phyloP scores from a whole-genome alignment of 495 filamentous ascomycete genomes.

The Annulohypoxylon nitens region DNA sequence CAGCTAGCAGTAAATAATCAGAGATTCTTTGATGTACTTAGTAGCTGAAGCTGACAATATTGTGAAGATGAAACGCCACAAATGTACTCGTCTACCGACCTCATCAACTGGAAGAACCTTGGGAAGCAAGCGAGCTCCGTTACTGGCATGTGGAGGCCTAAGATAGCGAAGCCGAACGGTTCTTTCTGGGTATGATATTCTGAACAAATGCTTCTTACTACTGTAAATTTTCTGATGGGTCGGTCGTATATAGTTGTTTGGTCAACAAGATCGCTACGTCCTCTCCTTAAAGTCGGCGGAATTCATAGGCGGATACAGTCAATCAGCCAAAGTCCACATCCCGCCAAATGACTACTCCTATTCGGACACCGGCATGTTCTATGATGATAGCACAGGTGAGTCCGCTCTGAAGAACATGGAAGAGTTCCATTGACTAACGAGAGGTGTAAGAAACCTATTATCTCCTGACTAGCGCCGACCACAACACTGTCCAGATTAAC shows the following conservation, averaged over 20 bases:
- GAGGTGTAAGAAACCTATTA: constrained; percentile 56
- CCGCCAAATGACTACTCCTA: constrained; percentile 61
- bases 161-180: constrained; percentile 61
- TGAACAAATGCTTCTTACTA: too few relatives aligned
- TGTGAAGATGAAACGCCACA: constrained; percentile 55
- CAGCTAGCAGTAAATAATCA: constrained; percentile 53
- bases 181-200: constrained; percentile 54
- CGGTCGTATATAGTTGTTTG: constrained; percentile 54
- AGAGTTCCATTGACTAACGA: constrained; percentile 11
- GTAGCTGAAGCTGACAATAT: constrained; percentile 25
- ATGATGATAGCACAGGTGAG: constrained; percentile 54
- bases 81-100: constrained; percentile 61
- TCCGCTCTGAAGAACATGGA: background rate
- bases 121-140: constrained; percentile 52
- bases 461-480: constrained; percentile 60
- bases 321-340: constrained; percentile 56
- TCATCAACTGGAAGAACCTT: constrained; percentile 61
- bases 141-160: constrained; percentile 58
- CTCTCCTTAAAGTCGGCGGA: constrained; percentile 55
- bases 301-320: constrained; percentile 53
- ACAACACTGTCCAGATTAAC: constrained; percentile 64
- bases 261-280: constrained; percentile 61
- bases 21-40: constrained; percentile 1
- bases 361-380: constrained; percentile 63
- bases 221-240: background rate